Evolutionary conservation across 2,329 filamentous ascomycete species (phyloP).

Genomic region (Verruconis gallopava): DNA sequence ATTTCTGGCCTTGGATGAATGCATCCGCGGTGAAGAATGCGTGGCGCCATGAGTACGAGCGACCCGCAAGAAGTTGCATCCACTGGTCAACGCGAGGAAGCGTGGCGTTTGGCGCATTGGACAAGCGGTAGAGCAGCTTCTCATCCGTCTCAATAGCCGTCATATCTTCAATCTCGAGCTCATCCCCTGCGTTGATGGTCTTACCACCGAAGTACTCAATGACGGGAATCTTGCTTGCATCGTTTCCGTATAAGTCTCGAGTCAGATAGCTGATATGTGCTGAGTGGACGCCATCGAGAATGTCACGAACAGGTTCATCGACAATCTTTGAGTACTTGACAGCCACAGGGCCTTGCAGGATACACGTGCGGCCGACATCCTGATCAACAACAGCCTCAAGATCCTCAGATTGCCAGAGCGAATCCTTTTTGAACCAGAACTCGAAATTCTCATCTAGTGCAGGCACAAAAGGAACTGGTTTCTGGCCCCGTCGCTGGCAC

Average conservation of each 20-base stretch:
- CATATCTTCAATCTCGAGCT: constrained; percentile 69
- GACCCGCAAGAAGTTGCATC: constrained; percentile 77
- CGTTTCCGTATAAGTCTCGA: constrained; percentile 63
- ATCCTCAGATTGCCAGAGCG: constrained; percentile 97
- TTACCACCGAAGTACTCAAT: constrained; percentile 95
- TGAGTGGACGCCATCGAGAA: constrained; percentile 80
- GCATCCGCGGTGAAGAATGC: constrained; percentile 89
- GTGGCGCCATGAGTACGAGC: constrained; percentile 81
- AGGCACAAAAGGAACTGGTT: constrained; percentile 93
- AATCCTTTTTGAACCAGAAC: constrained; percentile 99
- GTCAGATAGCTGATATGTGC: constrained; percentile 73
- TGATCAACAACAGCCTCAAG: constrained; percentile 90
- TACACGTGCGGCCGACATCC: constrained; percentile 91
- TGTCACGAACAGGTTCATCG: constrained; percentile 90
- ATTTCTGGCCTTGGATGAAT: constrained; percentile 88
- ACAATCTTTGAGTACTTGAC: constrained; percentile 79
- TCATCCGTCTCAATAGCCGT: constrained; percentile 66
- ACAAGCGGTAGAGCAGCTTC: constrained; percentile 76
- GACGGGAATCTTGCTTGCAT: constrained; percentile 62
- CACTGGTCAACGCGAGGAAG: constrained; percentile 73
- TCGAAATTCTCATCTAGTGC: constrained; percentile 95
- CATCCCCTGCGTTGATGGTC: constrained; percentile 56
- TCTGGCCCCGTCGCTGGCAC: constrained; percentile 83
- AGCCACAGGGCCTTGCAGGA: constrained; percentile 87
- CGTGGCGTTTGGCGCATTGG: constrained; percentile 56